A percentile compares a stretch with the other conserved stretches of the same genome.
Evolutionary conservation across 1,284 basidiomycete genomes (phyloP).

Genomic region (Ceratobasidium sp.): DNA sequence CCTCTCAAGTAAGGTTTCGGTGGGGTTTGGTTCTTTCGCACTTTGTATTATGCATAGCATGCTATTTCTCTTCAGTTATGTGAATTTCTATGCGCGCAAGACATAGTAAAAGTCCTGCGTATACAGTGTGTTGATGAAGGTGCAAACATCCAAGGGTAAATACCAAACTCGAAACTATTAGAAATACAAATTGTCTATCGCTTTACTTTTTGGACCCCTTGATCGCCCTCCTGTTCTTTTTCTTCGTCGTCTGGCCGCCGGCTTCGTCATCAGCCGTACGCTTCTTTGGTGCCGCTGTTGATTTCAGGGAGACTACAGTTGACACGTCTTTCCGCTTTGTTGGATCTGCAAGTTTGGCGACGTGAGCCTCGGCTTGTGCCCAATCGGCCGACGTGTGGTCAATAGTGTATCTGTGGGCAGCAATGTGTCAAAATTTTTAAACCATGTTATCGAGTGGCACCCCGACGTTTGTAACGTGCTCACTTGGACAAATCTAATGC

Average conservation of each 20-base stretch:
- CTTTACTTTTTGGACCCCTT: slow-evolving; percentile 36
- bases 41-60: slow-evolving; percentile 33
- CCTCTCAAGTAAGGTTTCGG: slow-evolving; percentile 70
- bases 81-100: slow-evolving; percentile 27
- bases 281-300: slow-evolving; percentile 65
- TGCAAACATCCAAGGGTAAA: not conserved
- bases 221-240: slow-evolving; percentile 28
- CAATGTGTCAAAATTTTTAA: slow-evolving; percentile 36
- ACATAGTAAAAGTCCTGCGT: slow-evolving; percentile 9
- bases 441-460: slow-evolving; percentile 4
- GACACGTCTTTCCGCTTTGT: slow-evolving; percentile 56
- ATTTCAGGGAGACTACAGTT: slow-evolving; percentile 80
- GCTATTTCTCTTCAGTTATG: slow-evolving; percentile 31
- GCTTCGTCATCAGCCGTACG: slow-evolving; percentile 59
- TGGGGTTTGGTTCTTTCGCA: slow-evolving; percentile 29
- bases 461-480: slow-evolving; percentile 50
- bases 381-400: slow-evolving; percentile 75
- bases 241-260: slow-evolving; percentile 42
- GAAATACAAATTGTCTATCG: not conserved
- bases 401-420: slow-evolving; percentile 73
- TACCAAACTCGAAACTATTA: not conserved
- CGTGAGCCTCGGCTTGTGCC: slow-evolving; percentile 74
- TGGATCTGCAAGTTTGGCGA: slow-evolving; percentile 58
- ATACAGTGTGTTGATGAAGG: not conserved
- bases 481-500: slow-evolving; percentile 85